Percentiles rank a stretch among this genome's conserved stretches.
These are phyloP conservation scores for Boletus barrowsii DNA, from an alignment of 768 basidiomycete species.

Conservation along the genomic window DNA sequence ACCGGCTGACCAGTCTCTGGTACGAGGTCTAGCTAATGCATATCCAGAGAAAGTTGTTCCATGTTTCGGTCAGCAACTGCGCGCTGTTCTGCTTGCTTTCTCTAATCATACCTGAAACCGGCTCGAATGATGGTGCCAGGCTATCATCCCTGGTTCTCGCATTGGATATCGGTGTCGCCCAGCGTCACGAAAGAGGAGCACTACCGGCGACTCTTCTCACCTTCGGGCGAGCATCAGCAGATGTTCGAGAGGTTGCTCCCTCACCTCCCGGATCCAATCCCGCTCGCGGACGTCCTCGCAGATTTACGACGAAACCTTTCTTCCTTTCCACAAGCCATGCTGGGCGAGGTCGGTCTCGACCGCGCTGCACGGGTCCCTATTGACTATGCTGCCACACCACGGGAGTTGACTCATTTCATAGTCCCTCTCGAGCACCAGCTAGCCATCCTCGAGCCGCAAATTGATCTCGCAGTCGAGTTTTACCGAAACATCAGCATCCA, in stretches of 20 bases:
- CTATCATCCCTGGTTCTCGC: conserved; percentile 92
- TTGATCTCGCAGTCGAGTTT: conserved; percentile 80
- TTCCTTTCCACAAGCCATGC: conserved; percentile 68
- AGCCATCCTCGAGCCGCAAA: conserved; percentile 74
- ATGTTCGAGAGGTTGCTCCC: conserved; percentile 57
- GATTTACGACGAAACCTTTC: conserved; percentile 59
- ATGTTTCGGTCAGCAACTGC: conserved; percentile 70
- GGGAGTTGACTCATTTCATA: conserved; percentile 70
- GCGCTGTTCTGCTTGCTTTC: conserved; percentile 9
- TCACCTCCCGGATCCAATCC: conserved; percentile 68
- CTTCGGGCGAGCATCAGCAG: conserved; percentile 32
- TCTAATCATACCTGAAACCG: conserved; percentile 8
- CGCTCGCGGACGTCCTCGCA: conserved; percentile 54
- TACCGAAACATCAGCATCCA: conserved; percentile 81
- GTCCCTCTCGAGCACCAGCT: conserved; percentile 82
- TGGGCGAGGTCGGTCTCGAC: conserved; percentile 95
- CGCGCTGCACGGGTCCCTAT: conserved; percentile 71
- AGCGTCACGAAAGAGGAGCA: conserved; percentile 61
- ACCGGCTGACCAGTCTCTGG: conserved; percentile 65
- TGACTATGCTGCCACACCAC: conserved; percentile 46
- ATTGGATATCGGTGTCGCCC: conserved; percentile 59
- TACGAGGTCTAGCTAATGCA: conserved; percentile 58
- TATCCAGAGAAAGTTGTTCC: conserved; percentile 74
- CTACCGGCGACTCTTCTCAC: conserved; percentile 69
- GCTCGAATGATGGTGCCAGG: conserved; percentile 43